Percentiles rank a stretch among this genome's conserved stretches.
phyloP scores from a whole-genome alignment of 2,329 filamentous ascomycete species.

The Hortaea sp. region DNA sequence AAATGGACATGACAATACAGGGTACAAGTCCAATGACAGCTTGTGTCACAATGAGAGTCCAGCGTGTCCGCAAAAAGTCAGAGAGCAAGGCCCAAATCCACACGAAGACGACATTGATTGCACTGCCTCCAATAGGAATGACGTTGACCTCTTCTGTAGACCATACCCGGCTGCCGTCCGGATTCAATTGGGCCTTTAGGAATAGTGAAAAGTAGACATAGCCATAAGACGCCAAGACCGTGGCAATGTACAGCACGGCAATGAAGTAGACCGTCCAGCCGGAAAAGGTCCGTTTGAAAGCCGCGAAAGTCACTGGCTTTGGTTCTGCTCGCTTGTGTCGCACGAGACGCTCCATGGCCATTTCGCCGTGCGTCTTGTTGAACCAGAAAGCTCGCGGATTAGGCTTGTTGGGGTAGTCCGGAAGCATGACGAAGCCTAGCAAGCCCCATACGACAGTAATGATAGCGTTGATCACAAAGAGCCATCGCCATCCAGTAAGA shows the following conservation, averaged over 20 bases:
- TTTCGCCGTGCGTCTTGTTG: slow-evolving; percentile 30
- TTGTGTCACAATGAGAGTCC: slow-evolving; percentile 42
- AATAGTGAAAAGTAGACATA: not conserved
- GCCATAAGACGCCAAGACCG: not conserved
- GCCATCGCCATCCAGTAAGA: slow-evolving; percentile 43
- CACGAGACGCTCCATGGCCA: slow-evolving; percentile 35
- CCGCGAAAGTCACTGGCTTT: slow-evolving; percentile 14
- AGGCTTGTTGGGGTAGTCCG: slow-evolving; percentile 34
- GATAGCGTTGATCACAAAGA: slow-evolving; percentile 49
- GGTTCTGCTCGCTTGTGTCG: slow-evolving; percentile 37
- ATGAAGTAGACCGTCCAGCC: not conserved
- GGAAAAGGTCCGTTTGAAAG: too few relatives aligned
- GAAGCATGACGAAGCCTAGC: slow-evolving; percentile 45
- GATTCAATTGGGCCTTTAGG: not conserved
- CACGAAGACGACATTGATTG: not conserved
- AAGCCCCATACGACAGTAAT: slow-evolving; percentile 48
- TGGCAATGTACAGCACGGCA: slow-evolving; percentile 29
- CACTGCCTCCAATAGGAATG: not conserved
- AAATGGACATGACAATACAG: not conserved
- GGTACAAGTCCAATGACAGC: slow-evolving; percentile 33
- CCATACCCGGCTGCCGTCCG: not conserved
- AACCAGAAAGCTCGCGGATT: slow-evolving; percentile 37
- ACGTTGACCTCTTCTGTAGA: not conserved
- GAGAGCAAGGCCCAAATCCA: slow-evolving; percentile 37
- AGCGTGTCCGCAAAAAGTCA: slow-evolving; percentile 40